These are phyloP conservation scores for Colletotrichum salicis DNA, from an alignment of 2,329 filamentous ascomycete species.

Conservation along the genomic window DNA sequence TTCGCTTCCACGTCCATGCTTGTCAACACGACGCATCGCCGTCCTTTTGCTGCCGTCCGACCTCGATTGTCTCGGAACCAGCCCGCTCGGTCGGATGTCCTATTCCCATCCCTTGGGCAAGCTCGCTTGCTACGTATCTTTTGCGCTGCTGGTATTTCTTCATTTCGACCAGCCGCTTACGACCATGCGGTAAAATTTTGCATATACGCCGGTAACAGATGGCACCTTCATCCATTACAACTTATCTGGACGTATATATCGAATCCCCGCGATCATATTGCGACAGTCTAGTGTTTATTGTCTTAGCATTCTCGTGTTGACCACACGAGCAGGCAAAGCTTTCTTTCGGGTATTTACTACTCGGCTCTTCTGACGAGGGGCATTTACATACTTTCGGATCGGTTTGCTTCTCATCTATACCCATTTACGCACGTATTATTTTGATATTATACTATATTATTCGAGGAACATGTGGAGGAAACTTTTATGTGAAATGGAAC, in stretches of 20 bases:
- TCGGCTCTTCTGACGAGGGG: constrained; percentile 15
- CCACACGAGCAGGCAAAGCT: constrained; percentile 28
- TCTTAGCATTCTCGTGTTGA: constrained; percentile 25
- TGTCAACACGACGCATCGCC: constrained; percentile 29
- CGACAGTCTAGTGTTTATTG: constrained; percentile 37
- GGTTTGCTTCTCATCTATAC: constrained; percentile 37
- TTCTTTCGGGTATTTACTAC: constrained; percentile 19
- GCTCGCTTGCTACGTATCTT: constrained; percentile 23
- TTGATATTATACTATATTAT: constrained; percentile 29
- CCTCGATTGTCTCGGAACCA: constrained; percentile 44
- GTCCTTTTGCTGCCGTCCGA: constrained; percentile 39
- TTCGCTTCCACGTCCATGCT: constrained; percentile 33
- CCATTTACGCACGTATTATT: constrained; percentile 36
- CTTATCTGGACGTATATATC: constrained; percentile 26
- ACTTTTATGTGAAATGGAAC: constrained; percentile 21
- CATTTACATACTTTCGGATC: constrained; percentile 28
- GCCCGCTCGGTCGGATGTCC: constrained; percentile 18
- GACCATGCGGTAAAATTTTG: constrained; percentile 26
- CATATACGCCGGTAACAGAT: constrained; percentile 29
- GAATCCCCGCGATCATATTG: not conserved
- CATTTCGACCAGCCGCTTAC: constrained; percentile 30
- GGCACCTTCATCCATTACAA: constrained; percentile 23
- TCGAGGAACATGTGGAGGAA: constrained; percentile 24
- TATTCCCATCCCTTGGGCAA: constrained; percentile 4
- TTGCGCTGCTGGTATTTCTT: constrained; percentile 34